A percentile compares a stretch with the other conserved stretches of the same genome.
These are phyloP conservation scores for Beauveria sp. DNA, from an alignment of 2,329 filamentous ascomycete genomes.

Conservation along the genomic window DNA sequence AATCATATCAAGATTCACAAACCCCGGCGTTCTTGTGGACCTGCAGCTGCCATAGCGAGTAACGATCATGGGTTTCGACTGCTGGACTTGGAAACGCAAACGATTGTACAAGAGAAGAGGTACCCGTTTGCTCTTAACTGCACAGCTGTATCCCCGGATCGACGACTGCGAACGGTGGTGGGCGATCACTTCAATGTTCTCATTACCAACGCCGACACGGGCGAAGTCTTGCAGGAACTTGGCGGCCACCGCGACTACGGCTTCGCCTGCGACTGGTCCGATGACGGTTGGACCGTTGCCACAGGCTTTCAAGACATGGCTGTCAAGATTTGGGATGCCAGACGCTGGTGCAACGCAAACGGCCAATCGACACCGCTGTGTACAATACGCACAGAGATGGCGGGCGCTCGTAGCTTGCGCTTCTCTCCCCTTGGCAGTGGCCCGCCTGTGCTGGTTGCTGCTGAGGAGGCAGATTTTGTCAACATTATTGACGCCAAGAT, in stretches of 20 bases:
- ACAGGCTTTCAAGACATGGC: slow-evolving; percentile 70
- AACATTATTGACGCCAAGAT: slow-evolving; percentile 62
- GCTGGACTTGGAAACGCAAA: slow-evolving; percentile 51
- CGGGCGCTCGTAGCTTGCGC: slow-evolving; percentile 58
- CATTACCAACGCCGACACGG: slow-evolving; percentile 62
- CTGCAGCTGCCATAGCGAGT: slow-evolving; percentile 52
- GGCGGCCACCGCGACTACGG: slow-evolving; percentile 61
- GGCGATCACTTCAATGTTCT: slow-evolving; percentile 60
- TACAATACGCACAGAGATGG: slow-evolving; percentile 57
- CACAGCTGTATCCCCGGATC: slow-evolving; percentile 63
- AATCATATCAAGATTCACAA: slow-evolving; percentile 56
- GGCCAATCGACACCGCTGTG: slow-evolving; percentile 41
- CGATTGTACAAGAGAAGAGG: slow-evolving; percentile 42
- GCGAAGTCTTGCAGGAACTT: slow-evolving; percentile 49
- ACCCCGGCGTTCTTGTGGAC: slow-evolving; percentile 42
- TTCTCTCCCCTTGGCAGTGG: slow-evolving; percentile 71
- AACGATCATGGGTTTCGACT: slow-evolving; percentile 54
- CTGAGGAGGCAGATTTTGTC: slow-evolving; percentile 68
- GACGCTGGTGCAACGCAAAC: slow-evolving; percentile 53
- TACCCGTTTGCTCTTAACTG: slow-evolving; percentile 64
- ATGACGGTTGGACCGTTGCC: slow-evolving; percentile 67
- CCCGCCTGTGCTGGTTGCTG: slow-evolving; percentile 58
- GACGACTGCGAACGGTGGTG: slow-evolving; percentile 63
- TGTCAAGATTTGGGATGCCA: slow-evolving; percentile 69
- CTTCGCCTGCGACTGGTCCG: slow-evolving; percentile 74